Base-by-base conservation (phyloP, 768 basidiomycete genomes). In the Lactarius evosmus region DNA sequence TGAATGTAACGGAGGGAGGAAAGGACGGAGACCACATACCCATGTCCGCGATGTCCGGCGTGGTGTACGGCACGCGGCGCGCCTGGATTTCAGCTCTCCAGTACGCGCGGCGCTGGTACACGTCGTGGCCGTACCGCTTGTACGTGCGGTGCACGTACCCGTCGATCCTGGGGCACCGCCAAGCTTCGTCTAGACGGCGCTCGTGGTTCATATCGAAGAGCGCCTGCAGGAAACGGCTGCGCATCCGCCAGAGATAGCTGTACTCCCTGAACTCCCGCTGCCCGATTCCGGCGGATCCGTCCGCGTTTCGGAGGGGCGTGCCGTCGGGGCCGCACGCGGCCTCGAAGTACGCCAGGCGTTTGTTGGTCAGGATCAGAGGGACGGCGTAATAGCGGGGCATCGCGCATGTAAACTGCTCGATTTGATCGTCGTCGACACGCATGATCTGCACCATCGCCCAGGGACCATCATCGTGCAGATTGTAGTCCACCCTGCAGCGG, bases 311-410 rank as follows among this genome's bases (percentile, higher is more conserved):
- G 56, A 52, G 51, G 1, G 61, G 41, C 34, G 40, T 33, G 44
- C 66, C 66, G 33, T 66, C 50, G 9, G 58, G 50, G 19, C 2
- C 9, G 41, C 60, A 65, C 27, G 56, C 59, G 8, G 63, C 63
- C 50, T 67, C 66, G 59, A 33, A 38, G 33, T 46, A 67, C n/a
- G 60, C 44, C 4, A 67, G 33, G 1, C 54, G 32, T 5, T 67
- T 67, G 52, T 66, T 66, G 27, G 66, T 30, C 29, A 67, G 41
- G 50, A 57, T 59, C n/a, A 67, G 51, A 14, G 66, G 66, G 27
- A 52, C 17, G 41, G 66, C 66, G 30, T 67, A 67, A 50, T 22
- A 53, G 46, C 59, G 44, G 14, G 66, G 66, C 49, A 66, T 38
- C 7, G 38, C 40, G 51, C 66, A 67, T 22, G 22, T 16, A 49